A percentile compares a stretch with the other conserved stretches of the same genome.
These are phyloP conservation scores for Cantharellus anzutake DNA, from an alignment of 768 basidiomycete genomes.

Conservation along the genomic window DNA sequence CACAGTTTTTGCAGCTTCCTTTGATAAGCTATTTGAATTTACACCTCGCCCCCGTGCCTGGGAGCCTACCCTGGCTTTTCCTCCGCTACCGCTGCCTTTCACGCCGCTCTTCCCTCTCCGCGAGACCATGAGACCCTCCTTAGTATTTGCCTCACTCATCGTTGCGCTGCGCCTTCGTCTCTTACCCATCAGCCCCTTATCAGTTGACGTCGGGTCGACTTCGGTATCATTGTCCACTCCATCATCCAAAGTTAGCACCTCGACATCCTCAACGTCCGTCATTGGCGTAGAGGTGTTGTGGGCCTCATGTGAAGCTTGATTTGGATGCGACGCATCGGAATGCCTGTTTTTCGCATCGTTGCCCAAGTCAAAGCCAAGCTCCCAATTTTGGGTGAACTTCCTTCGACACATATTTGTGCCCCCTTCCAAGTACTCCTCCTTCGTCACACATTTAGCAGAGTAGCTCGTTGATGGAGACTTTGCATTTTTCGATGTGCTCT, in stretches of 20 bases:
- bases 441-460: conserved; percentile 31
- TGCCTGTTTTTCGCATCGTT: no score
- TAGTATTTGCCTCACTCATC: neutral
- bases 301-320: no score
- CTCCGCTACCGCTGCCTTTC: neutral
- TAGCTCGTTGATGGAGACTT: no score
- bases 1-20: neutral
- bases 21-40: neutral
- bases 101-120: neutral
- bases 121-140: neutral
- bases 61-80: neutral
- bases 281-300: no score
- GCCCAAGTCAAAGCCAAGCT: neutral
- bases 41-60: neutral
- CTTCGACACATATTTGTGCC: conserved; percentile 58
- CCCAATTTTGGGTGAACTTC: conserved; percentile 31
- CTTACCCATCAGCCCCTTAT: neutral
- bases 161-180: neutral
- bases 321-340: no score
- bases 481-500: no score
- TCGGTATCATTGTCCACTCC: neutral
- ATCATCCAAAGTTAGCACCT: neutral
- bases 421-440: conserved; percentile 69
- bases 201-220: neutral
- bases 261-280: neutral